Percentiles rank a stretch among this genome's conserved stretches.
Conservation (phyloP, 177 flowering plant genomes). For the Telopea speciosissima region DNA sequence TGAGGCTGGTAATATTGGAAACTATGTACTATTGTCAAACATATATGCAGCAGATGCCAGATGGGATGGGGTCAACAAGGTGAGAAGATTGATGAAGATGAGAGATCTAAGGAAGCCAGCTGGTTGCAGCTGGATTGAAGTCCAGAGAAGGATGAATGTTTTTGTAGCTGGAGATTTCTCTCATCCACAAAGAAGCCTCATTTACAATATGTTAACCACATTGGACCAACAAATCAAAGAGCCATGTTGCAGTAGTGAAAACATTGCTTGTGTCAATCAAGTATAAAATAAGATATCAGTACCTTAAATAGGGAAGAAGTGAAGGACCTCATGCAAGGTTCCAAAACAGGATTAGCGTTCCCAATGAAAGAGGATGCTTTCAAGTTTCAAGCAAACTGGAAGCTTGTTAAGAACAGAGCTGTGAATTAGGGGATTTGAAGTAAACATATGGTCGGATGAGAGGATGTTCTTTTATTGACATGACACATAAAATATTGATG, state of each 20-base stretch:
- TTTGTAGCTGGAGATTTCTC: constrained; percentile 68
- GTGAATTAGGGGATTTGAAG: neutral
- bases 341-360: neutral
- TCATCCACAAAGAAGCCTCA: constrained; percentile 44
- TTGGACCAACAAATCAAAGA: constrained; percentile 43
- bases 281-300: neutral
- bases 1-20: constrained; percentile 55
- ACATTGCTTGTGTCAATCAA: neutral
- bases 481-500: neutral
- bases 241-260: constrained; percentile 6
- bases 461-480: neutral
- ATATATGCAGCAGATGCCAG: constrained; percentile 68
- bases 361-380: neutral
- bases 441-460: neutral
- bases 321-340: neutral
- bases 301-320: neutral
- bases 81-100: constrained; percentile 56
- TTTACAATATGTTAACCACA: constrained; percentile 29
- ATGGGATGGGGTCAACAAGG: constrained; percentile 74
- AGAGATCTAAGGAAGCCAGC: constrained; percentile 64
- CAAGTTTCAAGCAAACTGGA: neutral
- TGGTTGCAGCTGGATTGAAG: constrained; percentile 90
- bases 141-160: constrained; percentile 37
- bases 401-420: neutral
- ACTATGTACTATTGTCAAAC: constrained; percentile 68